Conservation (phyloP, 495 filamentous ascomycete genomes). For the Cairneyella variabilis region DNA sequence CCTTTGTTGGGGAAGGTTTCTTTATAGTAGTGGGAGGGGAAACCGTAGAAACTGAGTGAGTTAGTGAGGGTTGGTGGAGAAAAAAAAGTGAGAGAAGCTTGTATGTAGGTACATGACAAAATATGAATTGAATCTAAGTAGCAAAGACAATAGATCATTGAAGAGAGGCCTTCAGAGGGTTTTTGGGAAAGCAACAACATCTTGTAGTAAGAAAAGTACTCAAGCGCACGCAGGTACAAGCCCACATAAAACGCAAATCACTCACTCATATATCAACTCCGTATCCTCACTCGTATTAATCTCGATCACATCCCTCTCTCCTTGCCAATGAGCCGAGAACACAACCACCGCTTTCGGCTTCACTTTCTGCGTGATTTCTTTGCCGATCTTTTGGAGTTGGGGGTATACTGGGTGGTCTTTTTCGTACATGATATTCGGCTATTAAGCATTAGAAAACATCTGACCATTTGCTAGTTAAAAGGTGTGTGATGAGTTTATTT, state of each 20-base stretch:
- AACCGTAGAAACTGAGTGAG: slow-evolving; percentile 64
- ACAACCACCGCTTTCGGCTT: slow-evolving; percentile 80
- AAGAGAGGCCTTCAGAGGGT: too few relatives aligned
- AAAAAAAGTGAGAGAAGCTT: not conserved
- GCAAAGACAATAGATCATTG: too few relatives aligned
- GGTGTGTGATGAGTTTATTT: too few relatives aligned
- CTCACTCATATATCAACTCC: slow-evolving; percentile 79
- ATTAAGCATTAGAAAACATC: too few relatives aligned
- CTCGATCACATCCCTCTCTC: slow-evolving; percentile 51
- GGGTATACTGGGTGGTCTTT: slow-evolving; percentile 68
- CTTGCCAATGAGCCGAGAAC: slow-evolving; percentile 87
- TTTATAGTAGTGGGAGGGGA: slow-evolving; percentile 59
- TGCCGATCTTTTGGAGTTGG: slow-evolving; percentile 64
- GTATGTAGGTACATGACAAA: too few relatives aligned
- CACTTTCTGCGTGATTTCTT: slow-evolving; percentile 75
- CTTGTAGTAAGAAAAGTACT: too few relatives aligned
- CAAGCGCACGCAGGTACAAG: too few relatives aligned
- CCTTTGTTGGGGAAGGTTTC: slow-evolving; percentile 69
- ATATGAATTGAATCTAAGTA: too few relatives aligned
- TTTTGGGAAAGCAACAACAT: too few relatives aligned
- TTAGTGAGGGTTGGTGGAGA: slow-evolving; percentile 3
- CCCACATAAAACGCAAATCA: too few relatives aligned
- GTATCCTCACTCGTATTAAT: slow-evolving; percentile 69
- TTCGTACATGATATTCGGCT: slow-evolving; percentile 75
- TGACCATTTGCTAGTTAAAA: too few relatives aligned